Percentiles rank a stretch among this genome's conserved stretches.
phyloP scores from a whole-genome alignment of 768 basidiomycete species.

The Agaricus sinodeliciosus region DNA sequence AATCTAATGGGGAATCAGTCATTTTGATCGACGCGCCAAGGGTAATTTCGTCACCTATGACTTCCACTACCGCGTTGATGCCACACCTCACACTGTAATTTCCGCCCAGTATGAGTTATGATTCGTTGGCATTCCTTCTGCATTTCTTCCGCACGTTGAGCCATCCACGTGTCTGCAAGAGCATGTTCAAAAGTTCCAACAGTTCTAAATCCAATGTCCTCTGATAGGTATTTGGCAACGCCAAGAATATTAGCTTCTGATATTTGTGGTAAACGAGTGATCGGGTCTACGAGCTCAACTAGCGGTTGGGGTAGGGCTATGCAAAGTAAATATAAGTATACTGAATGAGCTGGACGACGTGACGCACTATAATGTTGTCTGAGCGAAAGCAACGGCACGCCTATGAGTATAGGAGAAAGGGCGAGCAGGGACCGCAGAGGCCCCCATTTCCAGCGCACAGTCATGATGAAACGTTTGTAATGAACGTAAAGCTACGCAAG shows the following conservation, averaged over 20 bases:
- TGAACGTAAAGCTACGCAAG: background rate
- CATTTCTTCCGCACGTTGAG: constrained; percentile 56
- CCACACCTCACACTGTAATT: constrained; percentile 90
- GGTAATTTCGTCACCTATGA: constrained; percentile 56
- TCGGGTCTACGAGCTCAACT: constrained; percentile 40
- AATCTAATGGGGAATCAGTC: constrained; percentile 45
- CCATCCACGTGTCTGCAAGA: constrained; percentile 77
- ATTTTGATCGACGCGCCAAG: background rate
- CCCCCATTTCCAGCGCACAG: constrained; percentile 41
- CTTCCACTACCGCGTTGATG: constrained; percentile 82
- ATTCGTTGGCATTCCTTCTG: constrained; percentile 55
- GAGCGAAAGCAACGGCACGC: constrained; percentile 39
- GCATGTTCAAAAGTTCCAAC: constrained; percentile 90
- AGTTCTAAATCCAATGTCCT: constrained; percentile 85
- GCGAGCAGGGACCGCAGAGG: constrained; percentile 50
- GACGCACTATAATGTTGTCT: constrained; percentile 43
- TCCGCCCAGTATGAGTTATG: constrained; percentile 37
- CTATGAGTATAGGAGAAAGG: constrained; percentile 48
- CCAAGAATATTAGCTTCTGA: constrained; percentile 65
- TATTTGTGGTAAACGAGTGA: constrained; percentile 57
- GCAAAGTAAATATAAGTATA: constrained; percentile 8
- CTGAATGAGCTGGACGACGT: background rate
- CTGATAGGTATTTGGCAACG: constrained; percentile 64
- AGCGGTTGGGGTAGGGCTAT: constrained; percentile 55
- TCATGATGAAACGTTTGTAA: constrained; percentile 17